Conservation (phyloP, 306 rosid species). For the Lablab purpureus region DNA sequence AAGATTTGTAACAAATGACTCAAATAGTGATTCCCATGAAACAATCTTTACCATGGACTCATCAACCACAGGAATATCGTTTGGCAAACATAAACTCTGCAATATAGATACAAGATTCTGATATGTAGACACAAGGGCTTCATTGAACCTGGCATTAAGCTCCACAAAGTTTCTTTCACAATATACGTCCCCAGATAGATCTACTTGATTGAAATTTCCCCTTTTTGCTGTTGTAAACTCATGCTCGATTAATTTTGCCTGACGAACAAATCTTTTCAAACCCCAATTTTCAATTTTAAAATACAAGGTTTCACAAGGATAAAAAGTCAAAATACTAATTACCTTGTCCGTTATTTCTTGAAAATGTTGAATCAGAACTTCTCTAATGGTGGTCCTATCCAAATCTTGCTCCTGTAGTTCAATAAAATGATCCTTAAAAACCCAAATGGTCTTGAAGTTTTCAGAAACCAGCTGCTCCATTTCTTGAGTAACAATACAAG, state of each 20-base stretch:
- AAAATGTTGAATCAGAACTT: conserved; percentile 65
- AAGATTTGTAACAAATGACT: conserved; percentile 56
- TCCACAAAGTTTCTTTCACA: conserved; percentile 39
- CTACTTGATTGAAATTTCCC: conserved; percentile 30
- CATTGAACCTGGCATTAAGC: conserved; percentile 51
- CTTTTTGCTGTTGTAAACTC: conserved; percentile 54
- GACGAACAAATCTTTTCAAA: conserved; percentile 37
- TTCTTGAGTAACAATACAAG: conserved; percentile 62
- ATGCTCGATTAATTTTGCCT: conserved; percentile 68
- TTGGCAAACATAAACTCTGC: conserved; percentile 52
- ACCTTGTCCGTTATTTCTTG: conserved; percentile 73
- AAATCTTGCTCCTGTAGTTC: conserved; percentile 42
- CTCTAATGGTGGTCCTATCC: conserved; percentile 60
- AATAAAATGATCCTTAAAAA: conserved; percentile 59
- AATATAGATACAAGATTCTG: conserved; percentile 58
- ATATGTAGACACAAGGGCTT: conserved; percentile 56
- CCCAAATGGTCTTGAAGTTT: conserved; percentile 64
- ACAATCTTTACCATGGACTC: conserved; percentile 56
- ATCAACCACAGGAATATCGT: conserved; percentile 47
- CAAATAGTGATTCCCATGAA: conserved; percentile 64
- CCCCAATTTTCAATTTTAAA: conserved; percentile 15
- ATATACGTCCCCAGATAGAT: conserved; percentile 33
- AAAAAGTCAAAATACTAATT: conserved; percentile 15
- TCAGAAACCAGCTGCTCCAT: conserved; percentile 66
- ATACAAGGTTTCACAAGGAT: not conserved